Conservation (phyloP, 345 rosid species). For the Raphanus sativus region DNA sequence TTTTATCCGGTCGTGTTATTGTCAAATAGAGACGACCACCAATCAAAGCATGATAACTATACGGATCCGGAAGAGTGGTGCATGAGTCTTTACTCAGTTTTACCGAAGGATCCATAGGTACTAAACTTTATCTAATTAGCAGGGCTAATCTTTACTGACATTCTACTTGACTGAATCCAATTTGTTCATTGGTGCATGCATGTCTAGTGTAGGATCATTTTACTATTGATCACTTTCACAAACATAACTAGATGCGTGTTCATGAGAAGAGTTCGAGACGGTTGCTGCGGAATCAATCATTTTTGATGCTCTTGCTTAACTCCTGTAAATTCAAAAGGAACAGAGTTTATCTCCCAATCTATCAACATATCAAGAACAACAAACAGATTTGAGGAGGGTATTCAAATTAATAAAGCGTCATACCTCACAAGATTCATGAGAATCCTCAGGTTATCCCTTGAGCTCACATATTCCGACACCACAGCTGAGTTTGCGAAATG, state of each 20-base stretch:
- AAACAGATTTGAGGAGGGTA: neutral
- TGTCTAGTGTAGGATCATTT: too few species aligned
- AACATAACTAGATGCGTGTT: conserved; percentile 8
- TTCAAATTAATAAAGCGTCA: conserved; percentile 20
- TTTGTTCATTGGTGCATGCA: too few species aligned
- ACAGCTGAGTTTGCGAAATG: conserved; percentile 51
- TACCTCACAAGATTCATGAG: conserved; percentile 94
- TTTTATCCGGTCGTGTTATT: too few species aligned
- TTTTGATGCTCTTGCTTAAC: too few species aligned
- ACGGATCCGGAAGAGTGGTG: too few species aligned
- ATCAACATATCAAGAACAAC: conserved; percentile 5
- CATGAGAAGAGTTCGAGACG: neutral
- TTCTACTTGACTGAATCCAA: neutral
- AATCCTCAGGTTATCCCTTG: conserved; percentile 87
- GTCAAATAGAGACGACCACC: too few species aligned
- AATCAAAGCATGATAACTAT: too few species aligned
- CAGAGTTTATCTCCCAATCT: too few species aligned
- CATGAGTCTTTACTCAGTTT: too few species aligned
- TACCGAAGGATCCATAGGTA: too few species aligned
- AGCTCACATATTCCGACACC: conserved; percentile 86
- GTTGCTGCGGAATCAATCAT: neutral
- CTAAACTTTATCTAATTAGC: conserved; percentile 6
- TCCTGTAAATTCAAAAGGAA: too few species aligned
- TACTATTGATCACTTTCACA: neutral
- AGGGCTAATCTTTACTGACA: neutral